Evolutionary conservation across 148 eudicot genomes (phyloP), one percentile per base, ranked within the genome.

Genomic region (Rhododendron simsii): DNA sequence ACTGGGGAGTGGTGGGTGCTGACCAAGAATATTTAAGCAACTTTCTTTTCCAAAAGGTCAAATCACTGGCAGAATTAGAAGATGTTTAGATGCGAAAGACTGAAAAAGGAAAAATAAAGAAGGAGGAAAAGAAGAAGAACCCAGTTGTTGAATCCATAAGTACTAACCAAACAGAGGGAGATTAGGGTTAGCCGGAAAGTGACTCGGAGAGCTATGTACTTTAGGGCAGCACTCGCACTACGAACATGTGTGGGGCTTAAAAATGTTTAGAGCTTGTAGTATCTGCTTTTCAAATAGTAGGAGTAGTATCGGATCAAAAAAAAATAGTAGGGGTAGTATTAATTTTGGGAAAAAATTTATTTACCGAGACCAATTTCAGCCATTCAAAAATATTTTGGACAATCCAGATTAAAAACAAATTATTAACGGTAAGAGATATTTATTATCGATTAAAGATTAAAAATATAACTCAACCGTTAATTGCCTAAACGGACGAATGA

Each of bases 41-140:
- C 63, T 57, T 57, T 28, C 35, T 47, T 76, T 85, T 85, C 9
- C 0, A 65, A 77, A 55, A 81, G 86, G 82, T 78, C 82, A 77
- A 59, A 85, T 57, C 86, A 59, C 39, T 41, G 55, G 28, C 78
- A 85, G 37, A 69, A 30, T 28, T 26, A 69, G 75, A 69, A 69
- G 75, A 69, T 26, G 39, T 3, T 3, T 33, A 65, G 73, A 65
- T 69, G 75, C 75, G 20, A 69, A 69, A 69, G 75, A 69, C 75
- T 12, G 75, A 13, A 69, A 69, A 69, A 28, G 75, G 18, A 30
- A 28, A 69, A 69, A 69, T 12, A 28, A 69, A 69, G 35, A 69
- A 69, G 30, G 30, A 69, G 20, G 37, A 69, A 69, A 69, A 4
- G 12, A 13, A 28, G 15, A 28, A 69, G 75, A 69, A 69, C 33